Conservation (phyloP, 257 asterid species). For the Solanum peruvianum region DNA sequence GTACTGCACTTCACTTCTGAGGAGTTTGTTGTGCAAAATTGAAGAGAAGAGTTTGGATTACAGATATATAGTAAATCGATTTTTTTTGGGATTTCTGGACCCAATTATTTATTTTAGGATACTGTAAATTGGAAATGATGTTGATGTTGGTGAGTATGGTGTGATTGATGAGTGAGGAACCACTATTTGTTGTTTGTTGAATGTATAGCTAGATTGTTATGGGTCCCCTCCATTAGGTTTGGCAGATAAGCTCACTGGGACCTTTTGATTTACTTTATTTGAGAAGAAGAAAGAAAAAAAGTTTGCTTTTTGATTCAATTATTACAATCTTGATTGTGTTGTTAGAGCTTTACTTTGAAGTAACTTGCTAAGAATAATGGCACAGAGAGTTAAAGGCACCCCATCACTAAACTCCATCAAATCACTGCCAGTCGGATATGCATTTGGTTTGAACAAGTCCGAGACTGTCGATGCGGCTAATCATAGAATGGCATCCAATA, state of each 20-base stretch:
- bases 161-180: slow-evolving; percentile 40
- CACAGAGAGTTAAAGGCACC: slow-evolving; percentile 25
- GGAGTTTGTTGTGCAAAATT: background rate
- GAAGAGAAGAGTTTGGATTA: background rate
- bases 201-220: slow-evolving; percentile 5
- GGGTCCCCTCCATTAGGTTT: slow-evolving; percentile 82
- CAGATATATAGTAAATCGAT: background rate
- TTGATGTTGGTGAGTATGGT: slow-evolving; percentile 22
- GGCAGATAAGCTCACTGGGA: slow-evolving; percentile 68
- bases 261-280: slow-evolving; percentile 51
- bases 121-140: slow-evolving; percentile 12
- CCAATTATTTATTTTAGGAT: slow-evolving; percentile 2
- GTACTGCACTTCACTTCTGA: background rate
- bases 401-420: slow-evolving; percentile 52
- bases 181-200: slow-evolving; percentile 20
- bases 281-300: slow-evolving; percentile 23
- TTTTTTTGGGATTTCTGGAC: background rate
- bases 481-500: slow-evolving; percentile 23
- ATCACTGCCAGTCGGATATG: slow-evolving; percentile 62
- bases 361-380: slow-evolving; percentile 24
- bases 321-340: slow-evolving; percentile 15
- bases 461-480: slow-evolving; percentile 1
- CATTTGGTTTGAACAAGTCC: slow-evolving; percentile 15
- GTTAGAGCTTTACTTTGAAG: slow-evolving; percentile 32
- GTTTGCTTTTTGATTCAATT: slow-evolving; percentile 61